phyloP scores from a whole-genome alignment of 495 filamentous ascomycete species.

The Apodospora peruviana region DNA sequence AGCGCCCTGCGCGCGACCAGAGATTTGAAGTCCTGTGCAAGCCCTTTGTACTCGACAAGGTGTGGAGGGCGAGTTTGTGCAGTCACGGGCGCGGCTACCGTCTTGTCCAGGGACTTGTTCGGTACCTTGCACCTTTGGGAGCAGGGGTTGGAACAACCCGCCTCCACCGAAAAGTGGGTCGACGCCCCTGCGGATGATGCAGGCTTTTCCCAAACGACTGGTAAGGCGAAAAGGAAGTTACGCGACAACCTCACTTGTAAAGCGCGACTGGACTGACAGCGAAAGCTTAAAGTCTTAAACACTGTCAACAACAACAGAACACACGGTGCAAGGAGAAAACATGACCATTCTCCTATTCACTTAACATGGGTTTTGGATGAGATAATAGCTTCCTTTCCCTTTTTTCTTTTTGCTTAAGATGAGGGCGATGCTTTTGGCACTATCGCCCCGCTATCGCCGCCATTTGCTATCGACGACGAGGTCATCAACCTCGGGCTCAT shows the following conservation, averaged over 20 bases:
- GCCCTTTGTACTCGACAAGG: too few relatives aligned
- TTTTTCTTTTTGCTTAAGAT: background rate
- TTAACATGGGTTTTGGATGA: background rate
- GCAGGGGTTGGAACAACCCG: slow-evolving; percentile 20
- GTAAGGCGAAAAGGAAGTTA: slow-evolving; percentile 9
- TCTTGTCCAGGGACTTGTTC: too few relatives aligned
- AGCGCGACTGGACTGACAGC: background rate
- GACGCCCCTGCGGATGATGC: slow-evolving; percentile 5
- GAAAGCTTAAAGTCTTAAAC: background rate
- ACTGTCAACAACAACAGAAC: background rate
- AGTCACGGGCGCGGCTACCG: background rate
- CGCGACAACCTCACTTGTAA: slow-evolving; percentile 6
- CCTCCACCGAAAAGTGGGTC: slow-evolving; percentile 8
- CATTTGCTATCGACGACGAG: background rate
- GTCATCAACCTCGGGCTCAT: too few relatives aligned
- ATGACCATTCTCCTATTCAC: too few relatives aligned
- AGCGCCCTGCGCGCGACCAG: too few relatives aligned
- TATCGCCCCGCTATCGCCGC: background rate
- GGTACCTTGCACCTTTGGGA: slow-evolving; percentile 1
- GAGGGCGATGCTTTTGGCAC: background rate
- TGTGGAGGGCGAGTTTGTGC: slow-evolving; percentile 3
- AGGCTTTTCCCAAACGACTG: slow-evolving; percentile 18
- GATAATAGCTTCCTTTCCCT: background rate
- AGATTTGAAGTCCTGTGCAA: too few relatives aligned
- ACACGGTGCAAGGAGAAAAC: too few relatives aligned